phyloP scores from a whole-genome alignment of 139 green algal species.

The Chlamydomonas sp. region DNA sequence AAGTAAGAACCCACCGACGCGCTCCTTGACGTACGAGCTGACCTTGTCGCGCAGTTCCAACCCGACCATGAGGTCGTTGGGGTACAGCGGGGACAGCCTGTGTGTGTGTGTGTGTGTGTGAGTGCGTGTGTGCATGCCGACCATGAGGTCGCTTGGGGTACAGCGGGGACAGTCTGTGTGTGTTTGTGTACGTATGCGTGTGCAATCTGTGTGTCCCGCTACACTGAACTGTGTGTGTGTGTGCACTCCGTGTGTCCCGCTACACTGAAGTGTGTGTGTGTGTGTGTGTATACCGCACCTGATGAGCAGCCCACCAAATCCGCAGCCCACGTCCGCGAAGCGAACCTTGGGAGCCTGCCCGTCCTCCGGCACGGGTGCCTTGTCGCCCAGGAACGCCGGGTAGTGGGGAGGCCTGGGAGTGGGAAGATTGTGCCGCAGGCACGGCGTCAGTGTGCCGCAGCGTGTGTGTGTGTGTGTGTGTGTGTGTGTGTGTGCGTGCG shows the following conservation, averaged over 20 bases:
- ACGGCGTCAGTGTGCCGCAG: not conserved
- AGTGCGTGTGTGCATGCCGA: slow-evolving; percentile 82
- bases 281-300: slow-evolving; percentile 28
- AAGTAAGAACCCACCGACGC: slow-evolving; percentile 45
- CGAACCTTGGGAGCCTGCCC: slow-evolving; percentile 33
- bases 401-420: slow-evolving; percentile 34
- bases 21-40: slow-evolving; percentile 82
- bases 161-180: slow-evolving; percentile 57
- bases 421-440: not conserved
- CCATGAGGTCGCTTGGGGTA: slow-evolving; percentile 88
- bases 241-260: not conserved
- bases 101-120: not conserved
- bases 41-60: slow-evolving; percentile 97
- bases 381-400: slow-evolving; percentile 15
- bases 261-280: not conserved
- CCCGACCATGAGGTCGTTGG: slow-evolving; percentile 85
- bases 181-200: not conserved
- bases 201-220: not conserved
- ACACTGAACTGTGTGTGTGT: not conserved
- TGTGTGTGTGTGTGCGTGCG: not conserved
- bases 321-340: slow-evolving; percentile 94
- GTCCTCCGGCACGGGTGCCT: not conserved
- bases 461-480: not conserved
- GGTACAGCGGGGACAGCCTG: slow-evolving; percentile 76
- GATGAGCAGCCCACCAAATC: slow-evolving; percentile 93